These are phyloP conservation scores for Tricholoma sp. DNA, from an alignment of 768 basidiomycete species.

Conservation along the genomic window DNA sequence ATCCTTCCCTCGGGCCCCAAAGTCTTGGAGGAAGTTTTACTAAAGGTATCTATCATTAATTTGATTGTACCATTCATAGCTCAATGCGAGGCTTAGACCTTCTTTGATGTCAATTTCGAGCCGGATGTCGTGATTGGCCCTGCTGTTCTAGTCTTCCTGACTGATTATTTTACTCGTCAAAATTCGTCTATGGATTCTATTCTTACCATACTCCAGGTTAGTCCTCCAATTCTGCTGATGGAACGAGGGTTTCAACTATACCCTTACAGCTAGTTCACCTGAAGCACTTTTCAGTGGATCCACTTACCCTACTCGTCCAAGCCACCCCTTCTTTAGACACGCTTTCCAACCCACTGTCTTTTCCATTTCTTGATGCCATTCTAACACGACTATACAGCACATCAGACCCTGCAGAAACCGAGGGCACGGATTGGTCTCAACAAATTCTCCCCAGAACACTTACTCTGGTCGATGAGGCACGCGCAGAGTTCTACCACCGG, in stretches of 20 bases:
- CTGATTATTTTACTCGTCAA: conserved; percentile 53
- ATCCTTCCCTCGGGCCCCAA: conserved; percentile 41
- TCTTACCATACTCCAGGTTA: conserved; percentile 58
- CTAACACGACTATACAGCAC: conserved; percentile 28
- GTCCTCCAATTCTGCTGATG: background rate
- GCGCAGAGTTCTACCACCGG: conserved; percentile 26
- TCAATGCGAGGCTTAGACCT: conserved; percentile 38
- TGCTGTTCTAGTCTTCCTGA: conserved; percentile 44
- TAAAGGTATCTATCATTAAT: conserved; percentile 35
- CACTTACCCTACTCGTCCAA: conserved; percentile 41
- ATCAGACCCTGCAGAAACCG: conserved; percentile 17
- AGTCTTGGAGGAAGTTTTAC: conserved; percentile 49
- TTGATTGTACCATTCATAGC: background rate
- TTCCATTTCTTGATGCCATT: conserved; percentile 30
- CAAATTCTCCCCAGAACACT: conserved; percentile 26
- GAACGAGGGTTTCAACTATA: background rate
- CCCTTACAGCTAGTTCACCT: conserved; percentile 50
- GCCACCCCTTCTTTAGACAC: conserved; percentile 19
- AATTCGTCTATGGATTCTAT: conserved; percentile 53
- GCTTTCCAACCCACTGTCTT: conserved; percentile 14
- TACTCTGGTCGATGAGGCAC: conserved; percentile 31
- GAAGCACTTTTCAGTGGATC: conserved; percentile 64
- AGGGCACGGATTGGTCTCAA: conserved; percentile 18
- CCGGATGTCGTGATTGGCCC: conserved; percentile 63
- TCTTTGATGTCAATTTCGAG: conserved; percentile 59